Percentiles rank a stretch among this genome's conserved stretches.
These are phyloP conservation scores for Nemania sp. DNA, from an alignment of 2,329 filamentous ascomycete species.

Conservation along the genomic window DNA sequence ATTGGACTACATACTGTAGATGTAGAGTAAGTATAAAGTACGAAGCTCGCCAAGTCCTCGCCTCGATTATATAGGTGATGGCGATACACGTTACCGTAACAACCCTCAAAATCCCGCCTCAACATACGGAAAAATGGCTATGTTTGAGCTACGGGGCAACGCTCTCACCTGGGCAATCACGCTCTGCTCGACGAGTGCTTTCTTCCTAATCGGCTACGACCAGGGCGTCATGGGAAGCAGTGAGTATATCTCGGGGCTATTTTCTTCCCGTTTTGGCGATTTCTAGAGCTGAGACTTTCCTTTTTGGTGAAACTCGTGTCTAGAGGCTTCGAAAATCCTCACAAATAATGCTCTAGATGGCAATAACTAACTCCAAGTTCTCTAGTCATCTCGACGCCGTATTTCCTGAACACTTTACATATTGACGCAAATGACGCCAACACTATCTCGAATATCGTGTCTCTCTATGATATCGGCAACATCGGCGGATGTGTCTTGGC, in stretches of 20 bases:
- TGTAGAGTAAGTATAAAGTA: not conserved
- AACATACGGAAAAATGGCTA: not conserved
- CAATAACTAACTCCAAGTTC: no score
- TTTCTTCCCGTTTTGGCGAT: no score
- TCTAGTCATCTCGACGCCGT: slow-evolving; percentile 11
- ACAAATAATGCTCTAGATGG: no score
- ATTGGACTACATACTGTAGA: no score
- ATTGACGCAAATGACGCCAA: slow-evolving; percentile 3
- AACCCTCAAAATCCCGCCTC: not conserved
- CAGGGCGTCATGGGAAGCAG: slow-evolving; percentile 18
- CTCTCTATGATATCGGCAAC: slow-evolving; percentile 9
- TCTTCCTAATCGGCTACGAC: slow-evolving; percentile 13
- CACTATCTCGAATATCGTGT: slow-evolving; percentile 16
- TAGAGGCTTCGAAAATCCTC: no score
- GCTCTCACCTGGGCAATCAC: slow-evolving; percentile 20
- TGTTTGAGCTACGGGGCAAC: slow-evolving; percentile 3
- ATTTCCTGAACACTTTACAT: slow-evolving; percentile 12
- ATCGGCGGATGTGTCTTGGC: slow-evolving; percentile 12
- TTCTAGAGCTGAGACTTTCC: no score
- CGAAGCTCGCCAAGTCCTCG: not conserved
- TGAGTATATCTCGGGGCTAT: no score
- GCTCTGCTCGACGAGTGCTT: slow-evolving; percentile 17
- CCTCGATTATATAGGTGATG: not conserved
- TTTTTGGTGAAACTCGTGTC: no score
- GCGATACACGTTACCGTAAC: not conserved